Evolutionary conservation across 2,329 filamentous ascomycete genomes (phyloP).

Genomic region (Fusarium sp.): DNA sequence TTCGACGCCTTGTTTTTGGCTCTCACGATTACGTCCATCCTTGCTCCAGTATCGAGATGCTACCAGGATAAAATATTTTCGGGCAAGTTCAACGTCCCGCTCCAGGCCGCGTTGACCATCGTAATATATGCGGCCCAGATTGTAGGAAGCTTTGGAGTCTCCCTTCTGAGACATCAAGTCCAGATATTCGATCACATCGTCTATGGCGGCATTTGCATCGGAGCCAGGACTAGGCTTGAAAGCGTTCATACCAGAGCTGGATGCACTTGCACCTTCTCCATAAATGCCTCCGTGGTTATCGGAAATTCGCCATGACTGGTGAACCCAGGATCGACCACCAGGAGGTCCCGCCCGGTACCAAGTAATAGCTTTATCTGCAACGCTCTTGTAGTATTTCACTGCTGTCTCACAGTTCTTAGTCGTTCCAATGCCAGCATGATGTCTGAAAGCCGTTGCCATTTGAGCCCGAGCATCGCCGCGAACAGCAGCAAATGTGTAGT

Average conservation of each 20-base stretch:
- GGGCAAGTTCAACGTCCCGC: conserved; percentile 77
- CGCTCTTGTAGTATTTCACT: conserved; percentile 88
- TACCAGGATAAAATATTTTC: conserved; percentile 83
- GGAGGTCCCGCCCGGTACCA: conserved; percentile 93
- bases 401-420: conserved; percentile 87
- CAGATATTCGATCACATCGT: conserved; percentile 94
- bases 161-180: conserved; percentile 91
- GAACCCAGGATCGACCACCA: conserved; percentile 81
- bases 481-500: conserved; percentile 92
- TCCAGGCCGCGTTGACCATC: conserved; percentile 83
- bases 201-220: conserved; percentile 85
- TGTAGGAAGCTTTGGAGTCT: conserved; percentile 87
- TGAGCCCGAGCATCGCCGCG: conserved; percentile 85
- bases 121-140: conserved; percentile 86
- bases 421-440: conserved; percentile 86
- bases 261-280: conserved; percentile 91
- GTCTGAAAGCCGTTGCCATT: conserved; percentile 91
- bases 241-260: conserved; percentile 86
- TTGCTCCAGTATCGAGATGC: conserved; percentile 84
- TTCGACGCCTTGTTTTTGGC: conserved; percentile 76
- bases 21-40: conserved; percentile 79
- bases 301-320: conserved; percentile 84
- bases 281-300: conserved; percentile 94
- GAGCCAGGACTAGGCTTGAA: conserved; percentile 77
- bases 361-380: conserved; percentile 90